Evolutionary conservation across 306 rosid genomes (phyloP).

Genomic region (Quillaja saponaria): DNA sequence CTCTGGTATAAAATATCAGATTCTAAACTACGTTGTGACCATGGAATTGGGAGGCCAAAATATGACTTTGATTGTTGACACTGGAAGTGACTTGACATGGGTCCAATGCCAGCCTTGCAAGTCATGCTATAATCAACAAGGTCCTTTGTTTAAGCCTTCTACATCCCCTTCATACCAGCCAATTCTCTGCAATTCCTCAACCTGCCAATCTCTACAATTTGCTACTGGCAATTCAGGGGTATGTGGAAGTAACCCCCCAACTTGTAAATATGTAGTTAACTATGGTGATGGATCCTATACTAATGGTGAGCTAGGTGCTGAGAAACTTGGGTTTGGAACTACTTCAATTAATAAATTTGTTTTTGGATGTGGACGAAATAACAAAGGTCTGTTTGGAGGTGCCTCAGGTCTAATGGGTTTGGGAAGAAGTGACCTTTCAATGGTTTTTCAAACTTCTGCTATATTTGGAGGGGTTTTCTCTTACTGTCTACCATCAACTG

Average conservation of each 20-base stretch:
- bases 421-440: conserved; percentile 70
- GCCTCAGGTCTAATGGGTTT: conserved; percentile 80
- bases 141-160: conserved; percentile 68
- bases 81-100: conserved; percentile 92
- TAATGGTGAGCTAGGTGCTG: conserved; percentile 56
- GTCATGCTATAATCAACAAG: conserved; percentile 69
- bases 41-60: conserved; percentile 56
- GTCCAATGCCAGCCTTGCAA: conserved; percentile 83
- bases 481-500: conserved; percentile 73
- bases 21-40: conserved; percentile 75
- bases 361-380: conserved; percentile 82
- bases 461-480: conserved; percentile 80
- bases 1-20: conserved; percentile 61
- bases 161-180: conserved; percentile 56
- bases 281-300: conserved; percentile 86
- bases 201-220: conserved; percentile 52
- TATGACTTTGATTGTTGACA: conserved; percentile 75
- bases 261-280: conserved; percentile 54
- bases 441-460: conserved; percentile 60
- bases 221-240: conserved; percentile 50
- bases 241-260: conserved; percentile 36
- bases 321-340: conserved; percentile 54
- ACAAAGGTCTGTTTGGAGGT: conserved; percentile 80
- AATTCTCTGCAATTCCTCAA: conserved; percentile 56
- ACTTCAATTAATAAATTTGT: conserved; percentile 39